Conservation (phyloP, 805 yeast species). For the Saccharomycopsis sp. region DNA sequence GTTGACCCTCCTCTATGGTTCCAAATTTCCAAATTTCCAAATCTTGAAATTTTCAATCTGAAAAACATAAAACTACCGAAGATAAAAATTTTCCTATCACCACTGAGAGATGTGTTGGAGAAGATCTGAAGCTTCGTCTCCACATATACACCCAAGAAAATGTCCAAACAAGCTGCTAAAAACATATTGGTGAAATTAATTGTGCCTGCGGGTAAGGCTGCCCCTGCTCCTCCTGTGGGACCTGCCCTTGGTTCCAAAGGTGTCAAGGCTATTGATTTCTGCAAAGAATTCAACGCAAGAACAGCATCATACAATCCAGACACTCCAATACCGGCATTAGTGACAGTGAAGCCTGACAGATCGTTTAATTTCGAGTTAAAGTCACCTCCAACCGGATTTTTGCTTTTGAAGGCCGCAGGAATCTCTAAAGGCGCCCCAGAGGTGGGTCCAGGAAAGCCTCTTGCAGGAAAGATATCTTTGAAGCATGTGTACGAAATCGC, state of each 20-base stretch:
- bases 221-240: slow-evolving; percentile 98
- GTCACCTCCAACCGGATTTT: slow-evolving; percentile 87
- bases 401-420: slow-evolving; percentile 75
- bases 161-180: slow-evolving; percentile 38
- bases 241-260: slow-evolving; percentile 98
- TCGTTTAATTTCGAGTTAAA: slow-evolving; percentile 79
- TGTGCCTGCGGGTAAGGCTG: slow-evolving; percentile 96
- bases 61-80: too few species aligned
- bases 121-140: too few species aligned
- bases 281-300: slow-evolving; percentile 96
- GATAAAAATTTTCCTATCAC: neutral
- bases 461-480: slow-evolving; percentile 62
- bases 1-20: neutral
- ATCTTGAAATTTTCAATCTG: neutral
- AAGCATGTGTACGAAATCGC: slow-evolving; percentile 95
- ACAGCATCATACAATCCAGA: slow-evolving; percentile 85
- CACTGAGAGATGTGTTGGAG: too few species aligned
- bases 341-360: slow-evolving; percentile 89
- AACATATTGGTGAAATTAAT: slow-evolving; percentile 76
- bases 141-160: too few species aligned
- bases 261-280: slow-evolving; percentile 96
- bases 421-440: slow-evolving; percentile 71
- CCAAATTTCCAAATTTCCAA: too few species aligned
- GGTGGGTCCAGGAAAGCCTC: slow-evolving; percentile 46
- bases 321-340: slow-evolving; percentile 79